Evolutionary conservation across 176 grass and related monocot genomes (phyloP).

Genomic region (Aechmea fasciata): DNA sequence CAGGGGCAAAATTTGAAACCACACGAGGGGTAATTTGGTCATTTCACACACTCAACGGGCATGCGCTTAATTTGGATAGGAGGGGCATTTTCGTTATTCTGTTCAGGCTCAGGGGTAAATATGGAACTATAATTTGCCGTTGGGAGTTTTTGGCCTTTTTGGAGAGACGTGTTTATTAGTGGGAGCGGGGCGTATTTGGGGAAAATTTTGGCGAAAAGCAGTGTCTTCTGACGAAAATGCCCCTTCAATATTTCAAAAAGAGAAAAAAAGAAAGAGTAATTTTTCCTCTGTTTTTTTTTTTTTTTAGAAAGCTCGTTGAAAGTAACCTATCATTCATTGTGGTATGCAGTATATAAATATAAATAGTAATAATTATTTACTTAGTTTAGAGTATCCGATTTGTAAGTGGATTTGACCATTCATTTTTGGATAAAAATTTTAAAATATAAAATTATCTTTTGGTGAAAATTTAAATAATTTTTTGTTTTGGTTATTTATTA

Average conservation of each 20-base stretch:
- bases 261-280: slow-evolving; percentile 1
- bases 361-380: no score
- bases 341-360: no score
- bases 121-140: background rate
- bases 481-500: no score
- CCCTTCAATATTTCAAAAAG: slow-evolving; percentile 1
- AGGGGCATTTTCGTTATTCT: background rate
- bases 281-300: slow-evolving; percentile 11
- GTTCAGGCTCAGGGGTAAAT: background rate
- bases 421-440: no score
- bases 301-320: slow-evolving; percentile 14
- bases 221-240: background rate
- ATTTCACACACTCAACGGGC: background rate
- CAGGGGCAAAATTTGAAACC: background rate
- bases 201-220: slow-evolving; percentile 7
- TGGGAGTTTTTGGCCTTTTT: background rate
- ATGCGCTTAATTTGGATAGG: background rate
- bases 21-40: background rate
- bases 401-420: no score
- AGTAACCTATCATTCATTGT: slow-evolving; percentile 8
- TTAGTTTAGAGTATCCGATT: no score
- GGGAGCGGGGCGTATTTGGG: slow-evolving; percentile 5
- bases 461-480: no score
- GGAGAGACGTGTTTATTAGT: background rate
- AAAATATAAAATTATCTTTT: no score